Conservation (phyloP, 352 stramenopile species). For the Globisporangium iwayamae region DNA sequence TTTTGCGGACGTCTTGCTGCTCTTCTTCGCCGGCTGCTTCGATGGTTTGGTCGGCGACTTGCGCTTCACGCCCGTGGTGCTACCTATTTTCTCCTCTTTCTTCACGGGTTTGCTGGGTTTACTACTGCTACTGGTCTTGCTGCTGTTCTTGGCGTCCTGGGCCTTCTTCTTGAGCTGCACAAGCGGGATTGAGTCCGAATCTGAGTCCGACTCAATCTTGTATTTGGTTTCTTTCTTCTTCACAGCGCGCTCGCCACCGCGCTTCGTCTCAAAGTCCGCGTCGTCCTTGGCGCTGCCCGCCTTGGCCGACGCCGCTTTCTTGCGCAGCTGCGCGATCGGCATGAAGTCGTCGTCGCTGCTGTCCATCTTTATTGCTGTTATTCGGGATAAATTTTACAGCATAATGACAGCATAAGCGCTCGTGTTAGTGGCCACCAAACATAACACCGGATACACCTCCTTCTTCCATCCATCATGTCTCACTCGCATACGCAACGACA, state of each 20-base stretch:
- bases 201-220: slow-evolving; percentile 48
- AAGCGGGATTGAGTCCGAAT: slow-evolving; percentile 80
- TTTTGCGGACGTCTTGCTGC: slow-evolving; percentile 44
- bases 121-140: slow-evolving; percentile 16
- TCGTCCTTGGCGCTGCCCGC: slow-evolving; percentile 23
- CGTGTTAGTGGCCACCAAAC: not conserved
- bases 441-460: not conserved
- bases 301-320: slow-evolving; percentile 27
- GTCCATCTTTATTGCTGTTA: slow-evolving; percentile 29
- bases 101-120: slow-evolving; percentile 31
- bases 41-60: slow-evolving; percentile 30
- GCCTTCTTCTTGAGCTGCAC: slow-evolving; percentile 76
- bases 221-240: slow-evolving; percentile 24
- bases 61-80: slow-evolving; percentile 43
- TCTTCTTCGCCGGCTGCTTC: slow-evolving; percentile 28
- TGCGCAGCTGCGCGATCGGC: slow-evolving; percentile 67
- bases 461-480: not conserved
- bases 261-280: slow-evolving; percentile 17
- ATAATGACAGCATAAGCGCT: slow-evolving; percentile 12
- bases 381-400: not conserved
- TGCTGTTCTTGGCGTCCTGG: slow-evolving; percentile 9
- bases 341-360: slow-evolving; percentile 80
- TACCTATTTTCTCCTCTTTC: slow-evolving; percentile 25
- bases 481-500: not conserved
- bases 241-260: slow-evolving; percentile 10